Conservation (phyloP, 768 basidiomycete species). For the Rhodotorula babjevae region DNA sequence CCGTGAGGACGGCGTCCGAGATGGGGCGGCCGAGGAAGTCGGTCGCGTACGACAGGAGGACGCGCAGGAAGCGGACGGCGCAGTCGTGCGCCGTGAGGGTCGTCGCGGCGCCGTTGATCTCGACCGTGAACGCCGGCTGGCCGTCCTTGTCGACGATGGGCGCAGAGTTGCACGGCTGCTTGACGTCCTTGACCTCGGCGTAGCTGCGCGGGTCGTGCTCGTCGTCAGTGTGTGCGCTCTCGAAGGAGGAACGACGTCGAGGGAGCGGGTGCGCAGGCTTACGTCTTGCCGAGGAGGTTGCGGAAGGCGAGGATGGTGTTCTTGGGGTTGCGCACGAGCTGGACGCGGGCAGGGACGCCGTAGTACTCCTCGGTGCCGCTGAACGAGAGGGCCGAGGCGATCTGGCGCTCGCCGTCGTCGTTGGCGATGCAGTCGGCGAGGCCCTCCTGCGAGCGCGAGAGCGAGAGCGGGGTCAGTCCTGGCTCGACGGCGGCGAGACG, state of each 20-base stretch:
- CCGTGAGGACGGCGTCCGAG: constrained; percentile 73
- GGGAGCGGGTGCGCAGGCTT: constrained; percentile 39
- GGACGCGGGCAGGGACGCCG: constrained; percentile 87
- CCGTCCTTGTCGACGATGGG: constrained; percentile 67
- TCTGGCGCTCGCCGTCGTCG: constrained; percentile 97
- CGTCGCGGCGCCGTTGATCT: constrained; percentile 48
- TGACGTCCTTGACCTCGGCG: constrained; percentile 39
- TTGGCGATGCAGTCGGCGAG: constrained; percentile 93
- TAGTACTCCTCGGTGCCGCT: constrained; percentile 63
- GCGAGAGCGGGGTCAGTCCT: background rate
- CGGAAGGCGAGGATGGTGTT: constrained; percentile 96
- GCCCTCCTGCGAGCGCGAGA: constrained; percentile 67
- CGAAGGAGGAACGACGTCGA: too few species aligned
- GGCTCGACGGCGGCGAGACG: background rate
- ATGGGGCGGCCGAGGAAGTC: constrained; percentile 74
- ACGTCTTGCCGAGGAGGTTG: constrained; percentile 89
- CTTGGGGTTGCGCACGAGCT: constrained; percentile 87
- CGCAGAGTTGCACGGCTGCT: constrained; percentile 50
- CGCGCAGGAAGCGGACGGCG: constrained; percentile 74
- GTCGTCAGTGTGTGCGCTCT: too few species aligned
- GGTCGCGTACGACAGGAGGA: constrained; percentile 76
- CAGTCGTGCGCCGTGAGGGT: constrained; percentile 78
- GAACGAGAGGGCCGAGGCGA: constrained; percentile 87
- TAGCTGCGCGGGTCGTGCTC: too few species aligned
- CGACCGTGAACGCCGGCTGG: constrained; percentile 56